Base-by-base conservation (phyloP, 495 filamentous ascomycete species). In the Hapsidospora chrysogenum region DNA sequence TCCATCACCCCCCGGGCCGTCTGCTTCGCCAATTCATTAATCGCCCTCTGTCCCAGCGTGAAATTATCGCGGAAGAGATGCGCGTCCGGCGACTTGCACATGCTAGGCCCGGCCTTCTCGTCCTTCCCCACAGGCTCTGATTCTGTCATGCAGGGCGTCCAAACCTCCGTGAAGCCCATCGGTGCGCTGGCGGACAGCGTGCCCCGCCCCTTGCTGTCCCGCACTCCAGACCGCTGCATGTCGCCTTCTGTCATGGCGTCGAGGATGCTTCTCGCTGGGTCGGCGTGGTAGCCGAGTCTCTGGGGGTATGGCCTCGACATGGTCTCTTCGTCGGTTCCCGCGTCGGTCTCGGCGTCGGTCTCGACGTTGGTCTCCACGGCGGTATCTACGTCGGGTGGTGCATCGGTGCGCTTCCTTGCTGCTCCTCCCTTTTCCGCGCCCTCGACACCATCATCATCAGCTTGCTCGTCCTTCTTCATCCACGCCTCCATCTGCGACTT, bases 41-140 rank as follows among this genome's bases (percentile, higher is more conserved):
- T 46, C 13, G 51, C 50, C 9, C 48, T 45, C 29, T 42, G 28
- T 29, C 31, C 43, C 2, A 55, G 37, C 8, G 47, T 53, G 23
- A 58, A 58, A 2, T 44, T 44, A 2, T 49, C 56, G 31, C 46
- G 53, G 36, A 58, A 61, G 2, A 61, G 39, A 23, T 53, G 45
- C 9, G 51, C 39, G 15, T 52, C 41, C 3, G 50, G 50, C 7
- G 37, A 19, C 14, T 44, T 31, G 31, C 57, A 58, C 46, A 4
- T 14, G 35, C 20, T 13, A 4, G 15, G n/a, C 13, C 13, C 29
- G 23, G n/a, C 5, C 14, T 9, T 10, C 9, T 15, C 17, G 10
- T 6, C 31, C 10, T 10, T 11, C 33, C 16, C 6, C 18, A 27
- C 17, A 11, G 1, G 35, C 35, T 17, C 15, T 14, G 7, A 16